A percentile compares a stretch with the other conserved stretches of the same genome.
Evolutionary conservation across 2,329 filamentous ascomycete genomes (phyloP).

Genomic region (Paecilomyces formosus): DNA sequence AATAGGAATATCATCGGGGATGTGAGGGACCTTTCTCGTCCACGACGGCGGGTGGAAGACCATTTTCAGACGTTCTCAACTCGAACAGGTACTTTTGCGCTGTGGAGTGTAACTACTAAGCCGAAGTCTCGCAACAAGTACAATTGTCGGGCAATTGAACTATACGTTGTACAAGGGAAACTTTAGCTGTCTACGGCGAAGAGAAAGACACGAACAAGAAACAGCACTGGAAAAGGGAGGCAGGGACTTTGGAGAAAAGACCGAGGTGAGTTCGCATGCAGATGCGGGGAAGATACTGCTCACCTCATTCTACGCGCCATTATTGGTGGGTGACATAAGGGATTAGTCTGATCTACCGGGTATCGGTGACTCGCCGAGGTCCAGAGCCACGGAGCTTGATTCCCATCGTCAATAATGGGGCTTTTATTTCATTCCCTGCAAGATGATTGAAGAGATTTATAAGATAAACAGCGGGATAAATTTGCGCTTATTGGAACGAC

Average conservation of each 20-base stretch:
- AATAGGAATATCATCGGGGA: conserved; percentile 68
- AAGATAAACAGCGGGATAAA: not conserved
- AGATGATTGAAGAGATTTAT: not conserved
- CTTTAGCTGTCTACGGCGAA: not conserved
- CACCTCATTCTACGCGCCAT: not conserved
- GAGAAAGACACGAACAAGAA: not conserved
- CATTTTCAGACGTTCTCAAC: conserved; percentile 23
- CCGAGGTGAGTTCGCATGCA: not conserved
- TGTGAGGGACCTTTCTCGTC: conserved; percentile 40
- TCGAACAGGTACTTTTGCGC: not conserved
- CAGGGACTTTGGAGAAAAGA: not conserved
- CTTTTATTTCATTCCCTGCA: not conserved
- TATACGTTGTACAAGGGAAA: not conserved
- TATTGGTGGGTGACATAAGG: not conserved
- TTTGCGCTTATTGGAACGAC: not conserved
- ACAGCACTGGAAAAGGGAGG: not conserved
- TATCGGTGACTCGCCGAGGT: not conserved
- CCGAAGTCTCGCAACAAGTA: not conserved
- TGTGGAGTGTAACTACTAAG: not conserved
- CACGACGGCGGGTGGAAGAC: conserved; percentile 37
- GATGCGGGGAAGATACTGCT: not conserved
- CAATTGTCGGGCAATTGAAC: not conserved
- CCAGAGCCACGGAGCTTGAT: not conserved
- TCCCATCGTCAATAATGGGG: not conserved
- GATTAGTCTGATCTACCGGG: not conserved